Evolutionary conservation across 164 flowering plant genomes (phyloP), one percentile per base, ranked within the genome.

Genomic region (Cinnamomum chago): DNA sequence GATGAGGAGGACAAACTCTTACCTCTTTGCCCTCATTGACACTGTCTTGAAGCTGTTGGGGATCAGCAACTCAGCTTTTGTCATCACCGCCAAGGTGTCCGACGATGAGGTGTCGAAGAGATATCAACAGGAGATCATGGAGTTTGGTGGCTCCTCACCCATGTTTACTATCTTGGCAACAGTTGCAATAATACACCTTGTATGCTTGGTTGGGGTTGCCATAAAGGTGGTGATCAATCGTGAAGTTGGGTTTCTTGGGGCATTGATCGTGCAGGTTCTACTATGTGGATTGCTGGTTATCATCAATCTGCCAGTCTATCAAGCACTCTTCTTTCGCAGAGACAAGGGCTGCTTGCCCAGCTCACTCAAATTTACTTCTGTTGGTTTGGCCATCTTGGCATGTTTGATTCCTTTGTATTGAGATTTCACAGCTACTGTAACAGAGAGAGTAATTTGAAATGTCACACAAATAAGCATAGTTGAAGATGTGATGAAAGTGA

Each of bases 141-240:
- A 82, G 76, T 82, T 82, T 17, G 84, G 84, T 1, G 47, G 65
- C 22, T 35, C 60, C 17, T 83, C 85, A 22, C 80, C 83, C 2
- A 76, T 83, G 83, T 83, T 80, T 58, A 73, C 70, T 3, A 72
- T 83, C 73, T 58, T 78, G 67, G 74, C 80, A 13, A 78, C 82
- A 15, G 18, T 80, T 14, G 81, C 85, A 2, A 24, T 78, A 67
- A 20, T 78, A 64, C 78, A 83, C 62, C 75, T 83, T 28, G 47
- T 74, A n/a, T 50, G 71, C 18, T 75, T 83, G 51, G 51, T 70
- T 7, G 51, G 51, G 18, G 77, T 68, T 12, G 25, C 73, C 15
- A 67, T 13, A 72, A 62, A 71, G 58, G 75, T 78, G n/a, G n/a
- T 77, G 22, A 28, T 74, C 64, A 71, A 14, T 10, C 33, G 9